Conservation (phyloP, 2,329 filamentous ascomycete genomes). For the Truncatella angustata region DNA sequence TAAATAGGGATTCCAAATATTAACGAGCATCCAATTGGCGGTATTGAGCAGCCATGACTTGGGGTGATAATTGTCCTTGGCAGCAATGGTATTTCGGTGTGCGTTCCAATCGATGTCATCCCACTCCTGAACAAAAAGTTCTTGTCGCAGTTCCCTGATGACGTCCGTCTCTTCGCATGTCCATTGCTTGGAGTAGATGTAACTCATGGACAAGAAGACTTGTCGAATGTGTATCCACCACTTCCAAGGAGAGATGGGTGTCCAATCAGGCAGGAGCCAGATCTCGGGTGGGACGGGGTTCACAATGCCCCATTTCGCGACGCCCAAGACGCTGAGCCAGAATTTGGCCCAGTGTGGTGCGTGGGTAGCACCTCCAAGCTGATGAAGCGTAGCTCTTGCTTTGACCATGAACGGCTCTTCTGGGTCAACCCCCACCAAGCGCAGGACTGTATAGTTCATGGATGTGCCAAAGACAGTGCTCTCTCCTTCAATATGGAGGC, state of each 20-base stretch:
- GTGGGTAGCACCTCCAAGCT: slow-evolving; percentile 79
- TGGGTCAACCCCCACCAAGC: slow-evolving; percentile 77
- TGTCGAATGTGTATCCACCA: slow-evolving; percentile 99
- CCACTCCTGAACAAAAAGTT: slow-evolving; percentile 79
- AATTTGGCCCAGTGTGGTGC: slow-evolving; percentile 97
- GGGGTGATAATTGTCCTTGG: slow-evolving; percentile 85
- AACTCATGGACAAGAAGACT: slow-evolving; percentile 93
- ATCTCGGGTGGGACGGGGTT: slow-evolving; percentile 93
- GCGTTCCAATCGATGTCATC: slow-evolving; percentile 72
- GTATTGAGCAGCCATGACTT: slow-evolving; percentile 81
- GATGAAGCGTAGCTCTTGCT: slow-evolving; percentile 78
- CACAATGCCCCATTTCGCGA: slow-evolving; percentile 86
- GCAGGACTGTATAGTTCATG: slow-evolving; percentile 81
- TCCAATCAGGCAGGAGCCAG: slow-evolving; percentile 90
- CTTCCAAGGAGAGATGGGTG: slow-evolving; percentile 84
- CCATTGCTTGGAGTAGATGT: slow-evolving; percentile 82
- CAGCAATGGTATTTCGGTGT: slow-evolving; percentile 79
- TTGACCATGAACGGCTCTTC: slow-evolving; percentile 85
- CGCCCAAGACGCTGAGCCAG: slow-evolving; percentile 82
- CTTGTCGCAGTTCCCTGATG: slow-evolving; percentile 70
- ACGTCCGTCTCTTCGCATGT: slow-evolving; percentile 72
- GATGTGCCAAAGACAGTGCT: slow-evolving; percentile 87
- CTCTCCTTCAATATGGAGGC: slow-evolving; percentile 89
- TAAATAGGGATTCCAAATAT: slow-evolving; percentile 77
- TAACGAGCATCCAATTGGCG: slow-evolving; percentile 75